Percentiles rank a stretch among this genome's conserved stretches.
These are phyloP conservation scores for Venturia oleaginea DNA, from an alignment of 2,329 filamentous ascomycete genomes.

Conservation along the genomic window DNA sequence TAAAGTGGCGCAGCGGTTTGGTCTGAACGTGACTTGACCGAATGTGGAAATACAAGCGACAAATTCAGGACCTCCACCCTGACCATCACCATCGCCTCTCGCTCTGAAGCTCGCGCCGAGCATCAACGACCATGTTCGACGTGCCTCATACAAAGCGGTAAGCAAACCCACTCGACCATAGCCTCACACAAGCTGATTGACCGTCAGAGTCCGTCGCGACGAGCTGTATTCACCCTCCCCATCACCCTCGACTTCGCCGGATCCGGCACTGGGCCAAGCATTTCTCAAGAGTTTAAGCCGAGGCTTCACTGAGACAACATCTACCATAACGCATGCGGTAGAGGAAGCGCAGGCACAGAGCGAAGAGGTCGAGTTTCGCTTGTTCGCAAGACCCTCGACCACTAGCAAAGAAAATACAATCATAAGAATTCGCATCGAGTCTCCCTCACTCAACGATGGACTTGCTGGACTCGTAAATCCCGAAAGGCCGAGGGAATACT, in stretches of 20 bases:
- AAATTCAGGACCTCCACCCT: too few relatives aligned
- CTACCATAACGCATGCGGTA: not conserved
- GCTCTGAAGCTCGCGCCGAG: too few relatives aligned
- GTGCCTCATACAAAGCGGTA: conserved; percentile 6
- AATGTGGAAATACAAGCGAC: too few relatives aligned
- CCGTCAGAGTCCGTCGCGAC: not conserved
- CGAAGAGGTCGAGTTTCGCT: conserved; percentile 3
- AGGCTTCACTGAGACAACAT: not conserved
- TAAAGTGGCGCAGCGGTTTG: too few relatives aligned
- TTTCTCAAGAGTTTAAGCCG: not conserved
- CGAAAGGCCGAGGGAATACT: not conserved
- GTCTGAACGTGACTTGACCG: too few relatives aligned
- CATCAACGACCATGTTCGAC: not conserved
- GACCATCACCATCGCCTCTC: too few relatives aligned
- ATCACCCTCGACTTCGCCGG: not conserved
- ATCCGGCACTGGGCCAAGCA: not conserved
- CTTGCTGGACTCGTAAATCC: conserved; percentile 1
- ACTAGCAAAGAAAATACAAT: not conserved
- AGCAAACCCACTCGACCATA: not conserved
- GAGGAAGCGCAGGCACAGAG: not conserved
- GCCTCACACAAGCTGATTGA: not conserved
- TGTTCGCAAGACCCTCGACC: not conserved
- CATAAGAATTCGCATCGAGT: conserved; percentile 1
- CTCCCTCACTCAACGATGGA: not conserved
- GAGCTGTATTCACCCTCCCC: not conserved